These are phyloP conservation scores for Coriolopsis trogii DNA, from an alignment of 1,284 basidiomycete species.

Conservation along the genomic window DNA sequence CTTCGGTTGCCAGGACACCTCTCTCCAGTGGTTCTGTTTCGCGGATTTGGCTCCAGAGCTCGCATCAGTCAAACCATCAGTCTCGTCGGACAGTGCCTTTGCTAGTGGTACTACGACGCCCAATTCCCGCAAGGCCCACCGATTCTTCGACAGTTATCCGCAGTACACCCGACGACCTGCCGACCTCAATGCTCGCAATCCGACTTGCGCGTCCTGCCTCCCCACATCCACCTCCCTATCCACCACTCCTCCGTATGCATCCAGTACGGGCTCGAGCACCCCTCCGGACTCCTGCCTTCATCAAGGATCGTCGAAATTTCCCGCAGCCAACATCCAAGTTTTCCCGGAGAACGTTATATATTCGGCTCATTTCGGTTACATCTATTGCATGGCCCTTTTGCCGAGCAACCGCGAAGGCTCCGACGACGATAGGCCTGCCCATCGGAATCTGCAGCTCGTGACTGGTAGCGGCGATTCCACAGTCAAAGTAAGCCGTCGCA, in stretches of 20 bases:
- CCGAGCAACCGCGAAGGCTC: slow-evolving; percentile 44
- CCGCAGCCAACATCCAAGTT: slow-evolving; percentile 50
- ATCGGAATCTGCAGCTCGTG: slow-evolving; percentile 59
- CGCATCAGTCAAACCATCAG: slow-evolving; percentile 7
- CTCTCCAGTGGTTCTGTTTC: slow-evolving; percentile 84
- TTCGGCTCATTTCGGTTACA: slow-evolving; percentile 92
- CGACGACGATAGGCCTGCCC: slow-evolving; percentile 34
- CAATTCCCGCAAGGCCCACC: slow-evolving; percentile 53
- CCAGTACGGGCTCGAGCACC: slow-evolving; percentile 16
- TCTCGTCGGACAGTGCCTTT: slow-evolving; percentile 25
- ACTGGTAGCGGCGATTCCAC: slow-evolving; percentile 90
- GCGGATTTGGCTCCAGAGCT: slow-evolving; percentile 24
- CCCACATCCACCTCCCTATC: slow-evolving; percentile 20
- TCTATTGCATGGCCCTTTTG: slow-evolving; percentile 83
- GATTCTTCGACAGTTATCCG: slow-evolving; percentile 84
- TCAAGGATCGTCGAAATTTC: slow-evolving; percentile 35
- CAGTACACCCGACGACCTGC: slow-evolving; percentile 66
- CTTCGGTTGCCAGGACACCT: slow-evolving; percentile 90
- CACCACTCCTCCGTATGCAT: slow-evolving; percentile 16
- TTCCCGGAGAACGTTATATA: slow-evolving; percentile 73
- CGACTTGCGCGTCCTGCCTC: slow-evolving; percentile 29
- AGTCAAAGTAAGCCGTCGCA: slow-evolving; percentile 66
- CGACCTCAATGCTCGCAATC: slow-evolving; percentile 63
- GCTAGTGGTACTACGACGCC: slow-evolving; percentile 51
- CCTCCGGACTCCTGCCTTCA: slow-evolving; percentile 23